Base-by-base conservation (phyloP, 2,329 filamentous ascomycete species). In the Ophiocordyceps camponoti-saundersi region DNA sequence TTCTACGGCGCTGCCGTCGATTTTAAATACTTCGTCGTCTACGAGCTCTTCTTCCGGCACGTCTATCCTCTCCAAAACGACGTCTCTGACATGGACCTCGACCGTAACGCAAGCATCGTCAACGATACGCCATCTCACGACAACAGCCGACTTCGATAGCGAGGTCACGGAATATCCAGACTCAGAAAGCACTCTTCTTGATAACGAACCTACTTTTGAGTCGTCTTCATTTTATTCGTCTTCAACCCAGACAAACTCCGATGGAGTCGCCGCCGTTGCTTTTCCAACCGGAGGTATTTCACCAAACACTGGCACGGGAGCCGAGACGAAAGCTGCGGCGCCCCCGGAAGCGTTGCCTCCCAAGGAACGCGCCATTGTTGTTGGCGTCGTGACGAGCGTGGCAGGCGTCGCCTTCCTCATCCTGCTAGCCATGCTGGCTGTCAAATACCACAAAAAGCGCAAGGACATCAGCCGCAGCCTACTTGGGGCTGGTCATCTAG, bases 331-430 rank as follows among this genome's bases (percentile, higher is more conserved):
- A 21, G 48, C 53, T 7, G 53, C 55, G 6, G 50, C 54, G 16
- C 49, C 49, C 46, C 48, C 48, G 6, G 52, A 52, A 6, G 52
- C 65, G 20, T 56, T 62, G 2, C 51, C 56, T 1, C 57, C 61
- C 45, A 57, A 65, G 46, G 63, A 63, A 49, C 60, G 61, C 48
- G 57, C 79, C 26, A 73, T 76, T 8, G 76, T 75, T 8, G 75
- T 75, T 1, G 69, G 75, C 30, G 72, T 79, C 1, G 64, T 79
- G 18, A 75, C 75, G 21, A 67, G 72, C 40, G 57, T 82, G 30
- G 77, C 77, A 16, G 78, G 77, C 18, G 59, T 75, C 2, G 76
- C 75, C 13, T 63, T 80, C 43, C 57, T 82, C 44, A 59, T 75
- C 4, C 57, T 80, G 5, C 57, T 79, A 20, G 57, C 76, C 6